phyloP scores from a whole-genome alignment of 2,329 filamentous ascomycete genomes.

The Ophiosphaerella herpotricha region DNA sequence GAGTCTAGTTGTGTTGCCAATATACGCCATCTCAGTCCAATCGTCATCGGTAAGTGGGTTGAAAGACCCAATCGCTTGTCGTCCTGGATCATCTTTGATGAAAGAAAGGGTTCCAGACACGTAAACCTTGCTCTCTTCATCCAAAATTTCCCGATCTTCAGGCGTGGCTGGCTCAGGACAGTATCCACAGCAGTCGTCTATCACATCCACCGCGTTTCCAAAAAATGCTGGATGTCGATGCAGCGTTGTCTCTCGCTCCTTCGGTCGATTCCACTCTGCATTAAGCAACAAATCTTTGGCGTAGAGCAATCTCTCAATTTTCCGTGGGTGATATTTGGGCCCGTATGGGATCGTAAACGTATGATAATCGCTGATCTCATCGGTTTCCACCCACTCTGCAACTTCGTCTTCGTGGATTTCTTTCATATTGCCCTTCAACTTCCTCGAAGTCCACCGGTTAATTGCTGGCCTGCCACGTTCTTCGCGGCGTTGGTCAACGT shows the following conservation, averaged over 20 bases:
- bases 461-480: slow-evolving; percentile 72
- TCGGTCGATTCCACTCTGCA: slow-evolving; percentile 78
- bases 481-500: slow-evolving; percentile 69
- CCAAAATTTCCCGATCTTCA: slow-evolving; percentile 72
- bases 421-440: slow-evolving; percentile 72
- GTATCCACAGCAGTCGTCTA: slow-evolving; percentile 79
- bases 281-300: slow-evolving; percentile 82
- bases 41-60: slow-evolving; percentile 81
- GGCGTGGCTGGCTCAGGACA: slow-evolving; percentile 72
- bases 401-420: slow-evolving; percentile 77
- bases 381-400: slow-evolving; percentile 78
- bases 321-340: slow-evolving; percentile 59
- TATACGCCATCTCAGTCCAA: slow-evolving; percentile 91
- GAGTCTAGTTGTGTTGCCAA: slow-evolving; percentile 75
- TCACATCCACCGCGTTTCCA: slow-evolving; percentile 70
- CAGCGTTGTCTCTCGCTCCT: slow-evolving; percentile 75
- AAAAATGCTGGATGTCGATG: slow-evolving; percentile 89
- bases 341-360: slow-evolving; percentile 70
- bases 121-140: slow-evolving; percentile 75
- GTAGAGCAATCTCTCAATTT: slow-evolving; percentile 81
- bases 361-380: slow-evolving; percentile 79
- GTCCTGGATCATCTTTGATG: slow-evolving; percentile 78
- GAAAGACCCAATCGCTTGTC: slow-evolving; percentile 74
- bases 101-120: slow-evolving; percentile 76
- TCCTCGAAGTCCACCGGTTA: slow-evolving; percentile 49